Evolutionary conservation across 2,329 filamentous ascomycete genomes (phyloP).

Genomic region (Trichothecium sympodiale): DNA sequence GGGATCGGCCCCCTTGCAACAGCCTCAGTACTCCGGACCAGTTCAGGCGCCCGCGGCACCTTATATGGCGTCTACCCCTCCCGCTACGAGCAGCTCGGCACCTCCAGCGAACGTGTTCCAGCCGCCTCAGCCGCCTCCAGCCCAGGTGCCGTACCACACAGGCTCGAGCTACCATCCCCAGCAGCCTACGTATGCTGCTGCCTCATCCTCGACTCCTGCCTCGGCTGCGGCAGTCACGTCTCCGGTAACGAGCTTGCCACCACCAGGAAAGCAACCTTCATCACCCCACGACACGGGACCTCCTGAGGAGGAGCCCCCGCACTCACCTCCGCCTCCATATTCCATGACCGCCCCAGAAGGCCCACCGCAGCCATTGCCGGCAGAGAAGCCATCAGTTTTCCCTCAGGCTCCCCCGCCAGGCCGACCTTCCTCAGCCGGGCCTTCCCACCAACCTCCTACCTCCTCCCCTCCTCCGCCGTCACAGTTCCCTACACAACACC

Average conservation of each 20-base stretch:
- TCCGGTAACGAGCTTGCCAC: background rate
- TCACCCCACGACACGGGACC: too few relatives aligned
- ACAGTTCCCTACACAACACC: constrained; percentile 12
- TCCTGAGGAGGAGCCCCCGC: background rate
- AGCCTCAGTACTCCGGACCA: too few relatives aligned
- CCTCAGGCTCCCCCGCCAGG: background rate
- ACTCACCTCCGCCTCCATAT: constrained; percentile 3
- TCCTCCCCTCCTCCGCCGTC: constrained; percentile 7
- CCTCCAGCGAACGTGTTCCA: background rate
- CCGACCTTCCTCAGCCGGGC: background rate
- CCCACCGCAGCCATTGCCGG: background rate
- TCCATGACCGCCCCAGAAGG: background rate
- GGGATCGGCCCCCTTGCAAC: too few relatives aligned
- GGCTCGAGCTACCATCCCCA: background rate
- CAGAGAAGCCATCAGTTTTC: constrained; percentile 4
- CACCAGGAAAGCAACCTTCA: too few relatives aligned
- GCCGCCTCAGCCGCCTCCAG: background rate
- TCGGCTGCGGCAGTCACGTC: background rate
- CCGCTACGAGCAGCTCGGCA: too few relatives aligned
- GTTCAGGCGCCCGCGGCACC: too few relatives aligned
- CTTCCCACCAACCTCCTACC: background rate
- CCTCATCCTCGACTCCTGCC: background rate
- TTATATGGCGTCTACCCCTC: too few relatives aligned
- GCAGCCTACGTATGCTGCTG: constrained; percentile 1
- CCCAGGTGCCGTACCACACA: too few relatives aligned